Base-by-base conservation (phyloP, 2,329 filamentous ascomycete genomes). In the Ophiocordyceps polyrhachis-furcata region DNA sequence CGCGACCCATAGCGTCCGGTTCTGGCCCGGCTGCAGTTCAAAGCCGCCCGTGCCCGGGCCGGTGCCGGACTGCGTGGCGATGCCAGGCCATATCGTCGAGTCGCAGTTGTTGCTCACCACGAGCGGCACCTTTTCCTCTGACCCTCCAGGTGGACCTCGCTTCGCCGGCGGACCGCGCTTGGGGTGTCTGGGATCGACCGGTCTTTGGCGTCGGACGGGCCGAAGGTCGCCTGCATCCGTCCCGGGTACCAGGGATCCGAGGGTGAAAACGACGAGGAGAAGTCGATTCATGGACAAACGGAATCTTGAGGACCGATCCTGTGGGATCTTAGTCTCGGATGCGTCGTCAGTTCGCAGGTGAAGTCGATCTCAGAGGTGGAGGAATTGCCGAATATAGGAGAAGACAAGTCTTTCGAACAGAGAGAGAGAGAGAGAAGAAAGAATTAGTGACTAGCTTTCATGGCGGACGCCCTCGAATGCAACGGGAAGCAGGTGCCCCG, bases 41-140 rank as follows among this genome's bases (percentile, higher is more conserved):
- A 89, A 91, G 9, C 83, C 85, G 19, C 74, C 76, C 12, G 67
- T 69, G 3, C 69, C 68, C 7, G 83, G 81, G 1, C 79, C 79
- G 14, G 71, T 73, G 20, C 84, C 84, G 42, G 73, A 69, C 55
- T 88, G 81, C 0, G 83, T 86, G 14, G 73, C 71, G 48, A 91
- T 74, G 11, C 76, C 85, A 1, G 85, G 84, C 73, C 81, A 89
- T 49, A 91, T 76, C 1, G 72, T 76, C 19, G 81, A 73, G 11
- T 68, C 65, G 55, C 85, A 93, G 46, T 71, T 69, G 62, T 89
- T 93, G 47, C 76, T 79, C 46, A 91, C 67, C 7, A 76, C 66
- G 23, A 91, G 63, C 7, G 81, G 79, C 37, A 76, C 62, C 20
- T 58, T 65, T 44, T 63, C 64, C 11, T 60, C 55, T 45, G 52